Percentiles rank a stretch among this genome's conserved stretches.
Conservation (phyloP, 139 green algal genomes). For the Picochlorum sp. region DNA sequence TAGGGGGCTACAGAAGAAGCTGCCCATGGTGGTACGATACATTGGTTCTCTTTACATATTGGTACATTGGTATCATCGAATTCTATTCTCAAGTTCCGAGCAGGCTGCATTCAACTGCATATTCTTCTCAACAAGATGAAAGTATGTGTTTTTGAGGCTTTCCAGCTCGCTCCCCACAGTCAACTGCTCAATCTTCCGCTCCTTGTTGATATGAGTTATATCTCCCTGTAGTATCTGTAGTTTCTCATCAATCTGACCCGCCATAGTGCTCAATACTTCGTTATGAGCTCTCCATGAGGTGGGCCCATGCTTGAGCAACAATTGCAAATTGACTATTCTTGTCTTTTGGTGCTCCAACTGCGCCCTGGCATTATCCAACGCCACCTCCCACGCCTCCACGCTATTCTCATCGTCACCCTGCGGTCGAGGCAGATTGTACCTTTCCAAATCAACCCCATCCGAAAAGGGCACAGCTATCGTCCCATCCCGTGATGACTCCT, state of each 20-base stretch:
- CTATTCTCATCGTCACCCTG: conserved; percentile 25
- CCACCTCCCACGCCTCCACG: conserved; percentile 39
- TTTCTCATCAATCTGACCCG: conserved; percentile 22
- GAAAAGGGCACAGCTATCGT: conserved; percentile 25
- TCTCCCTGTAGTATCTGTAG: conserved; percentile 20
- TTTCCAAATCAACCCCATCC: conserved; percentile 46
- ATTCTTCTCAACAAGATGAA: conserved; percentile 48
- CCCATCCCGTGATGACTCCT: too few species aligned
- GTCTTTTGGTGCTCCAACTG: conserved; percentile 76
- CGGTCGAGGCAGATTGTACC: conserved; percentile 57
- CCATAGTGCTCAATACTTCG: conserved; percentile 18
- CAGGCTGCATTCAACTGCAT: conserved; percentile 48
- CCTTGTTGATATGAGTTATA: conserved; percentile 56
- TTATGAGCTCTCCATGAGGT: conserved; percentile 51
- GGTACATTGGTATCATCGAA: background rate
- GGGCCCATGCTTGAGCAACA: conserved; percentile 66
- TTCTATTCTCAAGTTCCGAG: conserved; percentile 25
- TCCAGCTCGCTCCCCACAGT: conserved; percentile 10
- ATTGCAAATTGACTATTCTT: conserved; percentile 66
- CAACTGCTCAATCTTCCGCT: conserved; percentile 70
- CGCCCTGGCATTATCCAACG: conserved; percentile 59
- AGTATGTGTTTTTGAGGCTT: conserved; percentile 37
- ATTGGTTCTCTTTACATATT: too few species aligned
- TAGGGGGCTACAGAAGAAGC: too few species aligned
- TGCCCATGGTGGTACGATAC: too few species aligned